phyloP scores from a whole-genome alignment of 2,329 filamentous ascomycete genomes.

The Diaporthe sp. region DNA sequence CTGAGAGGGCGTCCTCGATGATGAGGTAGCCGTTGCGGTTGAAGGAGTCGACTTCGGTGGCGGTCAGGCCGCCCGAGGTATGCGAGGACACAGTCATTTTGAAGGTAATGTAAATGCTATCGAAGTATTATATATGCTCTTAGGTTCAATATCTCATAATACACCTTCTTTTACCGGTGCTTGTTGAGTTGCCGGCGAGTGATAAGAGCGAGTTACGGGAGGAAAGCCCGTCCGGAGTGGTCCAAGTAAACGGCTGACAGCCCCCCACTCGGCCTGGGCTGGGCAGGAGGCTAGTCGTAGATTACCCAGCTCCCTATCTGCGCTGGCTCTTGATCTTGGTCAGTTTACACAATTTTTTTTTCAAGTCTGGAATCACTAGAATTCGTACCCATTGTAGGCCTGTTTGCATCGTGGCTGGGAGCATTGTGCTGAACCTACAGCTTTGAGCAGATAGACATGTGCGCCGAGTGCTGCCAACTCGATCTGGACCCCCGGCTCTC shows the following conservation, averaged over 20 bases:
- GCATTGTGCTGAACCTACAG: not conserved
- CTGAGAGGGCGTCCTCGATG: constrained; percentile 81
- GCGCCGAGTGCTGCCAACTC: no score
- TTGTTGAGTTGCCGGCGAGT: not conserved
- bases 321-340: not conserved
- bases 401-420: not conserved
- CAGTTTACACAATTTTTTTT: not conserved
- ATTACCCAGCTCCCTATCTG: not conserved
- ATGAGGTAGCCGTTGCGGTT: constrained; percentile 90
- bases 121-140: not conserved
- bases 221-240: not conserved
- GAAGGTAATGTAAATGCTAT: not conserved
- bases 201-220: not conserved
- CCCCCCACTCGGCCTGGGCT: not conserved
- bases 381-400: not conserved
- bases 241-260: not conserved
- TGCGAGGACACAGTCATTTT: constrained; percentile 30
- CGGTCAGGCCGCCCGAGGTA: constrained; percentile 72
- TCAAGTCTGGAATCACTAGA: no score
- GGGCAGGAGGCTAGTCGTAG: not conserved
- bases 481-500: no score
- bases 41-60: constrained; percentile 80
- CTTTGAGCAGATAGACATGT: no score
- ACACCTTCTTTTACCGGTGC: not conserved
- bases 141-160: not conserved